These are phyloP conservation scores for Verticillium longisporum DNA, from an alignment of 2,329 filamentous ascomycete species.

Conservation along the genomic window DNA sequence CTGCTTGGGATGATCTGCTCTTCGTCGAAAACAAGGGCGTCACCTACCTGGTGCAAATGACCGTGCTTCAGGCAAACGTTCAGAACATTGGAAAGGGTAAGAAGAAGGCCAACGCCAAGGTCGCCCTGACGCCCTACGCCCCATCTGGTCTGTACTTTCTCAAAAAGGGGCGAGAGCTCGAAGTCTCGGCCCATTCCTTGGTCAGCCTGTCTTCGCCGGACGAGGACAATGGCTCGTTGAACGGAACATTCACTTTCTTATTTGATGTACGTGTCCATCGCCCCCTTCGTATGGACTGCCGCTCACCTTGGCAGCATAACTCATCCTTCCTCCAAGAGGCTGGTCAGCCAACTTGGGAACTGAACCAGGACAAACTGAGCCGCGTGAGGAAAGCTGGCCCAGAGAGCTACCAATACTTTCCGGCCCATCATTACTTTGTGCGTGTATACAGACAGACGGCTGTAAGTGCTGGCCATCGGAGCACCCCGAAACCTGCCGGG, in stretches of 20 bases:
- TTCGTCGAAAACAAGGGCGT: conserved; percentile 29
- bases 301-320: conserved; percentile 31
- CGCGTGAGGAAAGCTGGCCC: conserved; percentile 36
- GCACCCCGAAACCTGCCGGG: background rate
- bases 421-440: conserved; percentile 51
- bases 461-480: conserved; percentile 28
- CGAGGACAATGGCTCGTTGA: conserved; percentile 21
- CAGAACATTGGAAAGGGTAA: conserved; percentile 15
- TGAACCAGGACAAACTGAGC: conserved; percentile 23
- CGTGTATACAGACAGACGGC: conserved; percentile 46
- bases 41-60: conserved; percentile 32
- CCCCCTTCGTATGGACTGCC: too few relatives aligned
- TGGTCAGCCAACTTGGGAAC: conserved; percentile 27
- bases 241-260: conserved; percentile 42
- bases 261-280: conserved; percentile 38
- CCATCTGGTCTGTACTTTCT: conserved; percentile 29
- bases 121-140: conserved; percentile 32
- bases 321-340: conserved; percentile 25
- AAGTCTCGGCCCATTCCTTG: conserved; percentile 36
- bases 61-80: conserved; percentile 37
- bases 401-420: conserved; percentile 39
- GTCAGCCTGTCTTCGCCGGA: conserved; percentile 28
- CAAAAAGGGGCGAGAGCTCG: conserved; percentile 27
- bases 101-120: conserved; percentile 14
- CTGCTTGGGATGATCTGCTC: conserved; percentile 44